These are phyloP conservation scores for Colletotrichum paranaense DNA, from an alignment of 2,329 filamentous ascomycete genomes.

Conservation along the genomic window DNA sequence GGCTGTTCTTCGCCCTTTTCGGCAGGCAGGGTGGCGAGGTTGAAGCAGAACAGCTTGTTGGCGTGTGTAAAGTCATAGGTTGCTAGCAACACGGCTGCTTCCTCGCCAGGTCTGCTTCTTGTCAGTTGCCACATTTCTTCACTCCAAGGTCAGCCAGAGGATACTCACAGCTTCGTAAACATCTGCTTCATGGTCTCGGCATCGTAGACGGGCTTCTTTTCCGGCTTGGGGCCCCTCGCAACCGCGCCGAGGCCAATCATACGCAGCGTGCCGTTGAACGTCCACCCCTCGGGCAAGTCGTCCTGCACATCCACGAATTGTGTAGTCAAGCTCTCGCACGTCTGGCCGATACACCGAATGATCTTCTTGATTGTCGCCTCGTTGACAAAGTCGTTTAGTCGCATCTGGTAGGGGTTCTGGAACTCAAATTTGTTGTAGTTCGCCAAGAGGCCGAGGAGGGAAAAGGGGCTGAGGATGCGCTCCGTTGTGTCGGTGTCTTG, in stretches of 20 bases:
- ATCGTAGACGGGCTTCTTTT: slow-evolving; percentile 71
- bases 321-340: slow-evolving; percentile 75
- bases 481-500: slow-evolving; percentile 78
- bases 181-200: slow-evolving; percentile 84
- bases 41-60: slow-evolving; percentile 95
- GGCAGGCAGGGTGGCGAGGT: slow-evolving; percentile 74
- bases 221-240: slow-evolving; percentile 73
- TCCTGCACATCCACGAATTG: slow-evolving; percentile 90
- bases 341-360: slow-evolving; percentile 78
- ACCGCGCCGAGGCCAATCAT: slow-evolving; percentile 88
- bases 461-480: slow-evolving; percentile 79
- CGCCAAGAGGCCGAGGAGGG: slow-evolving; percentile 85
- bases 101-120: slow-evolving; percentile 74
- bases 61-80: slow-evolving; percentile 94
- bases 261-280: slow-evolving; percentile 80
- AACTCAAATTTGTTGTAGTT: slow-evolving; percentile 99
- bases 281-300: slow-evolving; percentile 92
- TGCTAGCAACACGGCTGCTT: slow-evolving; percentile 83
- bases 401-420: slow-evolving; percentile 93
- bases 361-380: slow-evolving; percentile 87
- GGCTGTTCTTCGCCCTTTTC: slow-evolving; percentile 78
- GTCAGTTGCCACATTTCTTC: slow-evolving; percentile 28
- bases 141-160: background rate
- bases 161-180: slow-evolving; percentile 80
- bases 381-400: slow-evolving; percentile 95